phyloP scores from a whole-genome alignment of 2,329 filamentous ascomycete genomes.

The Dothiorella sarmentorum region DNA sequence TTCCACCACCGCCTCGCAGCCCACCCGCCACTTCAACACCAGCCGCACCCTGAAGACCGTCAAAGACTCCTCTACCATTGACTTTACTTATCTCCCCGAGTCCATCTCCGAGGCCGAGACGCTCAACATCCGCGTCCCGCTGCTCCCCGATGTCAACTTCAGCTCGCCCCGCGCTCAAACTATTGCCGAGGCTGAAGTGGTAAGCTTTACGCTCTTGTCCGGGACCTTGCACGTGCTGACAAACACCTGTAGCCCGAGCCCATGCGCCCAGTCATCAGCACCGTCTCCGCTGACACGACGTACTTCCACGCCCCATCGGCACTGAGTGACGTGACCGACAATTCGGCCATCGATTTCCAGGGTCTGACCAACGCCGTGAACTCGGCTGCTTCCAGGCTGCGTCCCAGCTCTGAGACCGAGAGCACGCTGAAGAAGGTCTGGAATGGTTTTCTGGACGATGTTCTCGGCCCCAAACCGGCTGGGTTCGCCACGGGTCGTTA shows the following conservation, averaged over 20 bases:
- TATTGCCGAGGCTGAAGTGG: background rate
- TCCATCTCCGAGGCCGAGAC: conserved; percentile 48
- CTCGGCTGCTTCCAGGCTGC: conserved; percentile 31
- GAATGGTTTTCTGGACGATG: conserved; percentile 49
- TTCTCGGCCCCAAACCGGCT: conserved; percentile 38
- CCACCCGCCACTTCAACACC: conserved; percentile 59
- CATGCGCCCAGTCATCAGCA: conserved; percentile 57
- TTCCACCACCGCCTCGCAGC: conserved; percentile 26
- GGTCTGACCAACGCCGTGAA: conserved; percentile 51
- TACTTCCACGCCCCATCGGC: conserved; percentile 50
- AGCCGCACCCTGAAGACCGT: conserved; percentile 55
- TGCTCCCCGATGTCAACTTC: conserved; percentile 36
- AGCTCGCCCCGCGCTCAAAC: background rate
- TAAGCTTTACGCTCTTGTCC: background rate
- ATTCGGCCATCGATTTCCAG: conserved; percentile 45
- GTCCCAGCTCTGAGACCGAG: conserved; percentile 37
- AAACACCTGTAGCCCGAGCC: conserved; percentile 28
- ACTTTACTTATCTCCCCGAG: conserved; percentile 60
- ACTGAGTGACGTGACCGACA: conserved; percentile 52
- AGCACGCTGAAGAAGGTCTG: conserved; percentile 45
- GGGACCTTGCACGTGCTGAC: conserved; percentile 11
- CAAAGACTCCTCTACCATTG: conserved; percentile 58
- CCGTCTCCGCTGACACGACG: conserved; percentile 48
- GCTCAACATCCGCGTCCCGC: conserved; percentile 46
- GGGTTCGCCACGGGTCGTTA: background rate